A percentile compares a stretch with the other conserved stretches of the same genome.
phyloP scores from a whole-genome alignment of 2,329 filamentous ascomycete genomes.

The Fusarium ramigenum region DNA sequence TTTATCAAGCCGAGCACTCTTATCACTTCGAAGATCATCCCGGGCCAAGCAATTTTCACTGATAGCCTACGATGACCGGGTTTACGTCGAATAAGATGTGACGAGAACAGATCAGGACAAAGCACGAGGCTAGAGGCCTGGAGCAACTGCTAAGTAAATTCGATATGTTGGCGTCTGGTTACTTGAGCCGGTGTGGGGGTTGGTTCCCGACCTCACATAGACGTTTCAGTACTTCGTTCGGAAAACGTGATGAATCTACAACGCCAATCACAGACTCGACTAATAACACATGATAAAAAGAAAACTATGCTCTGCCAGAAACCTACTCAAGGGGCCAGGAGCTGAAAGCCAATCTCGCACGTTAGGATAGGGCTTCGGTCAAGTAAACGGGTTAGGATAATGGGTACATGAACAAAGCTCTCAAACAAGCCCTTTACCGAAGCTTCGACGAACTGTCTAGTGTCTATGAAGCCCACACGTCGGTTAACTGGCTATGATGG shows the following conservation, averaged over 20 bases:
- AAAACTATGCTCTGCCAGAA: neutral
- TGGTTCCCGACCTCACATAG: neutral
- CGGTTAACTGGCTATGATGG: neutral
- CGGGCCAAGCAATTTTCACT: neutral
- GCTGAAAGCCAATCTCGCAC: neutral
- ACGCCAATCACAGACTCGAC: constrained; percentile 8
- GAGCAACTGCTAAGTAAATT: neutral
- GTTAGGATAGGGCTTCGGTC: constrained; percentile 17
- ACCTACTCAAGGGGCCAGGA: neutral
- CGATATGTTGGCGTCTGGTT: neutral
- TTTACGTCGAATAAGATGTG: neutral
- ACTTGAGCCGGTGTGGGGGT: neutral
- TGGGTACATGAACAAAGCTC: neutral
- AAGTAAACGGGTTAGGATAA: constrained; percentile 11
- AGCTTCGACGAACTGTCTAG: neutral
- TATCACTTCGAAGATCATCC: neutral
- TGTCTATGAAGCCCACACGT: neutral
- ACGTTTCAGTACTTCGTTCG: neutral
- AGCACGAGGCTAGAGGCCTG: neutral
- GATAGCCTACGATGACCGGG: neutral
- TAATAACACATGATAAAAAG: constrained; percentile 7
- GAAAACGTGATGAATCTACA: neutral
- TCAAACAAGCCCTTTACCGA: neutral
- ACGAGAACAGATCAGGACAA: neutral
- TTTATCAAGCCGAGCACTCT: neutral